Evolutionary conservation across 176 grass and related monocot genomes (phyloP).

Genomic region (Cenchrus purpureus): DNA sequence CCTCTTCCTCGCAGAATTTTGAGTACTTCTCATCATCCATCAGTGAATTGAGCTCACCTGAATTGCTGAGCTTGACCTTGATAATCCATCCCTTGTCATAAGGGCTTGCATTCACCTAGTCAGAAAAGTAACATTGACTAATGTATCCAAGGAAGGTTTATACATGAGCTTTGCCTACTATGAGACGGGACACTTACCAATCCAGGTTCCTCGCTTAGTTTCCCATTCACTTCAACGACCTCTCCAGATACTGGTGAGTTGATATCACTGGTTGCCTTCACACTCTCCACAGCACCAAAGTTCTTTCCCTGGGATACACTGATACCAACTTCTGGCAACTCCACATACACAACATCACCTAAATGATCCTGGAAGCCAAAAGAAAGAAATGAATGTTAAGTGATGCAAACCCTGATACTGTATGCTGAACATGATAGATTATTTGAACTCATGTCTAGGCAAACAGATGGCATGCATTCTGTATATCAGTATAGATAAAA

Average conservation of each 20-base stretch:
- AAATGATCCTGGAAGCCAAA: slow-evolving; percentile 73
- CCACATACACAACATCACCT: slow-evolving; percentile 96
- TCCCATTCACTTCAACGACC: slow-evolving; percentile 69
- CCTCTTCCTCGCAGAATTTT: slow-evolving; percentile 90
- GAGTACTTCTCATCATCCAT: slow-evolving; percentile 81
- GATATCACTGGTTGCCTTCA: slow-evolving; percentile 94
- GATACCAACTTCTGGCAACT: slow-evolving; percentile 82
- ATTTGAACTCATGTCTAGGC: background rate
- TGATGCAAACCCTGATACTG: slow-evolving; percentile 4
- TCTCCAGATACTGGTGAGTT: slow-evolving; percentile 85
- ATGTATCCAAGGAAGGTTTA: background rate
- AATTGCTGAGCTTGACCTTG: slow-evolving; percentile 84
- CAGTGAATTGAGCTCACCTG: slow-evolving; percentile 69
- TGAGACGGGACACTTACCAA: slow-evolving; percentile 51
- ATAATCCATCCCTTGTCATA: slow-evolving; percentile 90
- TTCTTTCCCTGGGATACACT: slow-evolving; percentile 65
- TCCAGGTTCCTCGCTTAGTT: slow-evolving; percentile 63
- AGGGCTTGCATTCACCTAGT: slow-evolving; percentile 70
- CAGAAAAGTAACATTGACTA: background rate
- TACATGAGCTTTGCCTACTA: background rate
- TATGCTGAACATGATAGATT: background rate
- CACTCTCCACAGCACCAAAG: slow-evolving; percentile 97
- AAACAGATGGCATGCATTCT: background rate
- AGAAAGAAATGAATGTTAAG: slow-evolving; percentile 9
- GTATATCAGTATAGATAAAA: background rate